A percentile compares a stretch with the other conserved stretches of the same genome.
Conservation (phyloP, 345 rosid genomes). For the Citrus australasica region DNA sequence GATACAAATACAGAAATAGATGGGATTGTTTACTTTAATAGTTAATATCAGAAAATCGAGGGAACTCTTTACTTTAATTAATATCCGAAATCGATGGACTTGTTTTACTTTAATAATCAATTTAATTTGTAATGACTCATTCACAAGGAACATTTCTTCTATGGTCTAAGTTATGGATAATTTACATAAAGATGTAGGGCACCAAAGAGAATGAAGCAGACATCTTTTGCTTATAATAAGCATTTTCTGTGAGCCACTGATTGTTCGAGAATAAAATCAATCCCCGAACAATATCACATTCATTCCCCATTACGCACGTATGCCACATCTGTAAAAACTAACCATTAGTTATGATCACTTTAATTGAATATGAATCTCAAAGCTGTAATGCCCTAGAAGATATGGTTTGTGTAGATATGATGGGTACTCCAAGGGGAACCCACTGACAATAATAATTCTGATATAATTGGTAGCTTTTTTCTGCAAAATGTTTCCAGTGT, state of each 20-base stretch:
- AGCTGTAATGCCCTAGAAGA: not conserved
- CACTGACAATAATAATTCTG: not conserved
- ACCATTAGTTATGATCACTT: not conserved
- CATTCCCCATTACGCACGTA: not conserved
- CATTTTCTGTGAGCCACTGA: not conserved
- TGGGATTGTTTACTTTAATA: no score
- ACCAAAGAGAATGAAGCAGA: conserved; percentile 2
- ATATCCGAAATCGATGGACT: not conserved
- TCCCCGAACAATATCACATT: not conserved
- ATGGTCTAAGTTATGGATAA: not conserved
- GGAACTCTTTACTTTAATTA: no score
- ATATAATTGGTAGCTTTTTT: not conserved
- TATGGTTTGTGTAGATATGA: not conserved
- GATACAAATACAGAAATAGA: not conserved
- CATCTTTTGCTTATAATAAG: not conserved
- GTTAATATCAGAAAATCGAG: no score
- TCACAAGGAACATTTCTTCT: not conserved
- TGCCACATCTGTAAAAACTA: not conserved
- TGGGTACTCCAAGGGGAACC: not conserved
- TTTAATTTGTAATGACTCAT: not conserved
- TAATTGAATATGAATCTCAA: not conserved
- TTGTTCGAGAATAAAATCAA: not conserved
- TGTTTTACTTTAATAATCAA: not conserved
- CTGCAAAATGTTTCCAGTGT: not conserved
- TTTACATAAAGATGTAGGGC: not conserved